Evolutionary conservation across 2,329 filamentous ascomycete genomes (phyloP), one percentile per base, ranked within the genome.

Genomic region (Pleomassaria siparia): DNA sequence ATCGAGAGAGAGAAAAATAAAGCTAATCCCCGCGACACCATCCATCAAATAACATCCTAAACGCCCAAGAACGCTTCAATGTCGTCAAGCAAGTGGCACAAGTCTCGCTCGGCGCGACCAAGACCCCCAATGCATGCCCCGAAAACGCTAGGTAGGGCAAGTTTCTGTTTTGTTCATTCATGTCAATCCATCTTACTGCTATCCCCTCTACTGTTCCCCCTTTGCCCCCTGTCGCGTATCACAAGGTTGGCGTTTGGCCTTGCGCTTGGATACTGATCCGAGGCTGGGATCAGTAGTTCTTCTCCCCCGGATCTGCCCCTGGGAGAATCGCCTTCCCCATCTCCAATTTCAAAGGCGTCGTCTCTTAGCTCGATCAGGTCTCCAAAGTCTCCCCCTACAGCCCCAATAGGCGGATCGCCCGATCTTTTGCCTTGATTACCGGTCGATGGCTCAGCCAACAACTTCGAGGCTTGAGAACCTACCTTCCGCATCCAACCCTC

Each of bases 401-500:
- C 58, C 66, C 76, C 59, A 16, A 70, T 64, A 58, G 58, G 67
- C 62, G 50, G 70, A 1, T 66, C 62, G 35, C 63, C 64, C 15
- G 59, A 61, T 22, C 64, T 48, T 44, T 58, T 64, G 4, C 64
- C 60, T 36, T 62, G 59, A 5, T 61, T 62, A 8, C 61, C 61
- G 3, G 42, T 73, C 44, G 46, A 63, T 46, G 49, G 68, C 56
- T 60, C 69, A 32, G 66, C 51, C n/a, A 72, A 47, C 9, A 70
- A 45, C 39, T 67, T 72, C 15, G 66, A 63, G 4, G 81, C 78
- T 62, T 85, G 86, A 5, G 80, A 76, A 50, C 90, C 89, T 29
- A 95, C 85, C 53, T 90, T 89, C 50, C 91, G 80, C 49, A 97
- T 77, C 91, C 94, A 99, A 1, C 86, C 87, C 72, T 97, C 94